Base-by-base conservation (phyloP, 2,329 filamentous ascomycete species). In the Coniochaeta pulveracea region DNA sequence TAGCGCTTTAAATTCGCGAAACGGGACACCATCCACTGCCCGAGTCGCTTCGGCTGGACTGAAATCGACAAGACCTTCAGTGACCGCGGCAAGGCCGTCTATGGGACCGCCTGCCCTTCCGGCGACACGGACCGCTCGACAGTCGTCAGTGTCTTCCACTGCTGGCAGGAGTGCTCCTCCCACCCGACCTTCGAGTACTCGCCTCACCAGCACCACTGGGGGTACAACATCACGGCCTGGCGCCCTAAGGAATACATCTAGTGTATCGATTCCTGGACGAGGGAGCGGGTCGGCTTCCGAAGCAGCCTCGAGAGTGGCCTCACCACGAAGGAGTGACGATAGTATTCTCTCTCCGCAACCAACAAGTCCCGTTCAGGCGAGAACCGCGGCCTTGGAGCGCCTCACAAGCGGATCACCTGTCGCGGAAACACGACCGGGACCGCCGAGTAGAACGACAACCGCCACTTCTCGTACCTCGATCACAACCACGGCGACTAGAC, bases 101-200 rank as follows among this genome's bases (percentile, higher is more conserved):
- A 83, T 84, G 76, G 77, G 73, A 2, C 78, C 80, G 21, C 76
- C 80, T 7, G 56, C 68, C 2, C 53, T 61, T 6, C 69, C 69
- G 3, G 49, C 58, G 1, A 45, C 62, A 21, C 57, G 61, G 40
- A 48, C 55, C 7, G 52, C 57, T 34, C 58, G 68, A 37, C 61
- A 64, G 33, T 44, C 58, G 9, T 66, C 69, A 3, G 50, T 52
- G 10, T 60, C 65, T 6, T 60, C 64, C n/a, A 46, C 47, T 6
- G 43, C 49, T 6, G 45, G 57, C 33, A 42, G 54, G 18, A 45
- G 49, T 21, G 48, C 45, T 3, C 47, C 47, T 19, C 43, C 50
- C 19, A 43, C 56, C 4, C 58, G 64, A 36, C 54, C 64, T 15
- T 40, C 51, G 3, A 60, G 56, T 41, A 58, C 55, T 4, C 58